phyloP scores from a whole-genome alignment of 2,329 filamentous ascomycete genomes.

The Helminthosporium solani region DNA sequence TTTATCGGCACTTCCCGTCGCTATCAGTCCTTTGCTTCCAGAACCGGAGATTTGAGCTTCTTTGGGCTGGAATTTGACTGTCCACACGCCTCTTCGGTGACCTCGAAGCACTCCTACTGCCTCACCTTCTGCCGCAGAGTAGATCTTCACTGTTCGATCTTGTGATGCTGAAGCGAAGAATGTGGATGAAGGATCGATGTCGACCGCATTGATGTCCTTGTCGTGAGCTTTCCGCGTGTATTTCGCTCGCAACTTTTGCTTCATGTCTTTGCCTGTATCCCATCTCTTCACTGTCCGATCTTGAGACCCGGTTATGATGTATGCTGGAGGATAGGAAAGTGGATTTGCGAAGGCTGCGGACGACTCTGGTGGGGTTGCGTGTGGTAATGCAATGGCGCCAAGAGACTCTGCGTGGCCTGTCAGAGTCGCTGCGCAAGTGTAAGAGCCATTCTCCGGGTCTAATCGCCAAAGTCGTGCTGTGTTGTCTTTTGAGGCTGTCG shows the following conservation, averaged over 20 bases:
- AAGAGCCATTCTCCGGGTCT: conserved; percentile 72
- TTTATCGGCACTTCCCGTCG: conserved; percentile 94
- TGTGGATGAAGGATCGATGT: conserved; percentile 70
- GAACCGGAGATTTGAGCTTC: conserved; percentile 64
- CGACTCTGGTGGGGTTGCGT: conserved; percentile 63
- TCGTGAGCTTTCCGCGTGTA: conserved; percentile 96
- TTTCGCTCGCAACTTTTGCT: conserved; percentile 63
- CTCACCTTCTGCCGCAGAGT: conserved; percentile 86
- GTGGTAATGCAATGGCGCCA: conserved; percentile 82
- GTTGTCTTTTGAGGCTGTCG: conserved; percentile 95
- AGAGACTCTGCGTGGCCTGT: conserved; percentile 93
- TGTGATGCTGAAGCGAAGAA: conserved; percentile 95
- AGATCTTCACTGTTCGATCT: conserved; percentile 95
- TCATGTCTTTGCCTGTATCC: conserved; percentile 62
- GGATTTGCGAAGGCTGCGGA: conserved; percentile 73
- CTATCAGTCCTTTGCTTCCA: conserved; percentile 72
- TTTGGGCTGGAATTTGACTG: conserved; percentile 82
- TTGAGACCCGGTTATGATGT: conserved; percentile 88
- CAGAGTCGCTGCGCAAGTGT: conserved; percentile 76
- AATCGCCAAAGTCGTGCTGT: conserved; percentile 88
- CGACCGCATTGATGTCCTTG: conserved; percentile 96
- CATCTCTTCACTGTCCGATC: conserved; percentile 95
- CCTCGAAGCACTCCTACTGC: conserved; percentile 88
- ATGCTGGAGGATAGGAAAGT: conserved; percentile 75
- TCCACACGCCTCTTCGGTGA: conserved; percentile 94